phyloP scores from a whole-genome alignment of 2,329 filamentous ascomycete genomes.

The Neospermospora avenae region DNA sequence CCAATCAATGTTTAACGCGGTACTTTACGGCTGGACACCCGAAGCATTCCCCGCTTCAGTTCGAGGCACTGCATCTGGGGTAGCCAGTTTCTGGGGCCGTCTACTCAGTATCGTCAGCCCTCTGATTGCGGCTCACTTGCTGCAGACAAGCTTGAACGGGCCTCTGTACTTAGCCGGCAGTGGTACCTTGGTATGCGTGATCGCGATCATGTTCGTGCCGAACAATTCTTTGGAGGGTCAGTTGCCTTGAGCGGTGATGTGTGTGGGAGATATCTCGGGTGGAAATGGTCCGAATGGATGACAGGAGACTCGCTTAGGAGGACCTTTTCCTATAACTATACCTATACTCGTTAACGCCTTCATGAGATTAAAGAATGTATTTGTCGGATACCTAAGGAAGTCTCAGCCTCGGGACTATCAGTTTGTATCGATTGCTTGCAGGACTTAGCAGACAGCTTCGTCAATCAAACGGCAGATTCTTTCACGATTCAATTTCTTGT shows the following conservation, averaged over 20 bases:
- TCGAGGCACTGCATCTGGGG: constrained; percentile 49
- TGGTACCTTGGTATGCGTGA: constrained; percentile 49
- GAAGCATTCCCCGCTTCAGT: constrained; percentile 43
- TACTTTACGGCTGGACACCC: constrained; percentile 26
- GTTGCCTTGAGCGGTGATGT: neutral
- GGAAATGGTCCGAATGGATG: too few species aligned
- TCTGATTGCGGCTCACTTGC: constrained; percentile 49
- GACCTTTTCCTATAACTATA: neutral
- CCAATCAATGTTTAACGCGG: constrained; percentile 30
- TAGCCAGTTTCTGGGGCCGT: constrained; percentile 57
- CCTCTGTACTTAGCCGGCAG: constrained; percentile 55
- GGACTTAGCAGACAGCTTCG: too few species aligned
- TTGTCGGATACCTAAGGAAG: neutral
- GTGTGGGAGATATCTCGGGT: neutral
- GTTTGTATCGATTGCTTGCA: too few species aligned
- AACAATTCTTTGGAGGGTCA: constrained; percentile 11
- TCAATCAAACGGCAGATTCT: too few species aligned
- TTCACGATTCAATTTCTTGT: too few species aligned
- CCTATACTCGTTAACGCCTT: neutral
- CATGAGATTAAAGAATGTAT: neutral
- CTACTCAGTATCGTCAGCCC: constrained; percentile 57
- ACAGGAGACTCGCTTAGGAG: neutral
- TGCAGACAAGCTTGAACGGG: constrained; percentile 41
- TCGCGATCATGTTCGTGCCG: constrained; percentile 49
- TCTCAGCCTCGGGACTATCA: neutral